Percentiles rank a stretch among this genome's conserved stretches.
Evolutionary conservation across 768 basidiomycete species (phyloP).

Genomic region (Boletellus ananas): DNA sequence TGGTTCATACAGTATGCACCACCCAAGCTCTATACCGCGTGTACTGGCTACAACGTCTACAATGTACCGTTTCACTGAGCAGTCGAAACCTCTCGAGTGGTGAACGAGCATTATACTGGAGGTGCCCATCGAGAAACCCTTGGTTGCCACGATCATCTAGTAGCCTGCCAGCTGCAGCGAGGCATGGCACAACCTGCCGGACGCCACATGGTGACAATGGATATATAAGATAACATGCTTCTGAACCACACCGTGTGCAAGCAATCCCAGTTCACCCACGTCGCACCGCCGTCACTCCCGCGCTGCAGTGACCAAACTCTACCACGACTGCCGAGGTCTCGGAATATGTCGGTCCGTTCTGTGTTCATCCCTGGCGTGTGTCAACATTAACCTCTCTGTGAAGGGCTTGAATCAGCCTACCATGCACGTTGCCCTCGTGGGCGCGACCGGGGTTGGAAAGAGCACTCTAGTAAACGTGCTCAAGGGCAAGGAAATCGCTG

Average conservation of each 20-base stretch:
- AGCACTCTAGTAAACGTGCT: conserved; percentile 28
- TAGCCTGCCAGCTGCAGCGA: background rate
- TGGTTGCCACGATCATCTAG: too few species aligned
- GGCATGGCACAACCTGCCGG: conserved; percentile 15
- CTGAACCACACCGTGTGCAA: background rate
- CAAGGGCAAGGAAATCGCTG: conserved; percentile 9
- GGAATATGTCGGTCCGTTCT: conserved; percentile 18
- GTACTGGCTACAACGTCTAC: background rate
- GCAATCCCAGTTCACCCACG: background rate
- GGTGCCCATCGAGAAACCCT: background rate
- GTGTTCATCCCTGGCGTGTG: background rate
- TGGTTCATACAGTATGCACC: background rate
- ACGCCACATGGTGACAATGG: conserved; percentile 11
- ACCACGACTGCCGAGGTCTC: background rate
- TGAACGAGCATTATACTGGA: background rate
- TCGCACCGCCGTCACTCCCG: conserved; percentile 1
- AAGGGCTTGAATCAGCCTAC: conserved; percentile 3
- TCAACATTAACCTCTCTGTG: background rate
- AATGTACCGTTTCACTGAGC: background rate
- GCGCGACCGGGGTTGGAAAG: conserved; percentile 24
- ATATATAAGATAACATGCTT: background rate
- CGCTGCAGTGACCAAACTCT: background rate
- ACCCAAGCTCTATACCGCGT: background rate
- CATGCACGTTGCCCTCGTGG: conserved; percentile 20
- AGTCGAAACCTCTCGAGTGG: background rate